Base-by-base conservation (phyloP, 352 stramenopile species). In the Pythium coloratum region DNA sequence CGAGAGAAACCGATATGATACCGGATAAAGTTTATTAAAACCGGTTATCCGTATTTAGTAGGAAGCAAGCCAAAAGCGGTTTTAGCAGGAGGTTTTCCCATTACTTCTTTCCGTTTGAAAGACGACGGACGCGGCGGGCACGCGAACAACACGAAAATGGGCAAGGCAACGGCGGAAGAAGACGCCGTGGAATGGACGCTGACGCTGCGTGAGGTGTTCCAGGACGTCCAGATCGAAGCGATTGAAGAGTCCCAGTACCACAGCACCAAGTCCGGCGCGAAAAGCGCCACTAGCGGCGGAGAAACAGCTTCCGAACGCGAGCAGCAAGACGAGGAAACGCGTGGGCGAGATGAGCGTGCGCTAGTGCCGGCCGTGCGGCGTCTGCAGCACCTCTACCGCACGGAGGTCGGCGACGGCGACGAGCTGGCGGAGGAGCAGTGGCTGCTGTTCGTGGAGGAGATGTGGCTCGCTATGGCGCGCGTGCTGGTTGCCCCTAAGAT, bases 141-240 rank as follows among this genome's bases (percentile, higher is more conserved):
- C 40, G 26, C 34, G 12, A 36, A 40, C 47, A 1, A n/a, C 36
- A 50, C 18, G 34, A 67, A 69, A 69, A 67, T 66, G 53, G 44
- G 55, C 13, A 59, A 18, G 36, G 42, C 59, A 8, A 44, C 18
- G 18, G 40, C 14, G 3, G 70, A 62, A 32, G 57, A 76, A 18
- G 70, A 75, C 10, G 49, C 54, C 40, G 76, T 72, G n/a, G 82
- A 90, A 55, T 91, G 82, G 82, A 77, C 76, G 28, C 60, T 77
- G 46, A 69, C 75, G 47, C 59, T 91, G 69, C 80, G 81, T 3
- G 73, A 91, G 62, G 69, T 89, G 30, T 84, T 89, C 69, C 79
- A 88, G 63, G 80, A 89, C 69, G 82, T 82, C 47, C 82, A 89
- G 74, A 64, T 82, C 32, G 77, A 88, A 59, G 80, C 82, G 1